These are phyloP conservation scores for Fraxinus baroniana DNA, from an alignment of 305 asterid genomes.

Conservation along the genomic window DNA sequence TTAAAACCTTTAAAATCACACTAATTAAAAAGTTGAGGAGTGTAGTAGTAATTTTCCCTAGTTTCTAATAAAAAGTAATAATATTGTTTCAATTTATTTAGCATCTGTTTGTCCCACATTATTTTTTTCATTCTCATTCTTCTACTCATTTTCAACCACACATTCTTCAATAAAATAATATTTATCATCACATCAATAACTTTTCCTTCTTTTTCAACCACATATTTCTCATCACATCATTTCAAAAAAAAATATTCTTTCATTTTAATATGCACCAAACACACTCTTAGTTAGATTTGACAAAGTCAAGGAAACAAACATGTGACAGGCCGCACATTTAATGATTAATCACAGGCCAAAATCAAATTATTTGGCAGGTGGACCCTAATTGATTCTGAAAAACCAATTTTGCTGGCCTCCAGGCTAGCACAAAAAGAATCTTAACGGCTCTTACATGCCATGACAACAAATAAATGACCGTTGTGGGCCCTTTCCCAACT, in stretches of 20 bases:
- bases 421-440: conserved; percentile 50
- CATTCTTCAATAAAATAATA: too few relatives aligned
- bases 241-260: too few relatives aligned
- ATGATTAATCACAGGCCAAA: conserved; percentile 26
- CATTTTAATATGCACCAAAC: too few relatives aligned
- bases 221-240: too few relatives aligned
- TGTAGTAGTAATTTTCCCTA: not conserved
- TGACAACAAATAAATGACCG: conserved; percentile 60
- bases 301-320: not conserved
- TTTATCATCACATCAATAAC: too few relatives aligned
- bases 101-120: too few relatives aligned
- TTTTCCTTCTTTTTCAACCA: too few relatives aligned
- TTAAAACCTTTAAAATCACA: too few relatives aligned
- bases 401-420: conserved; percentile 51
- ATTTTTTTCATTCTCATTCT: too few relatives aligned
- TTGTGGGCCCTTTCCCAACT: conserved; percentile 44
- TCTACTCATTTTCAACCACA: too few relatives aligned
- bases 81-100: too few relatives aligned
- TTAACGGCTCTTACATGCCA: conserved; percentile 73
- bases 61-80: too few relatives aligned
- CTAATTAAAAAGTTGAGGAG: not conserved
- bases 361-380: conserved; percentile 22
- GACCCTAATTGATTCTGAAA: conserved; percentile 47
- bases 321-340: conserved; percentile 29
- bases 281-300: not conserved